Evolutionary conservation across 257 asterid species (phyloP), one percentile per base, ranked within the genome.

Genomic region (Schizonepeta tenuifolia): DNA sequence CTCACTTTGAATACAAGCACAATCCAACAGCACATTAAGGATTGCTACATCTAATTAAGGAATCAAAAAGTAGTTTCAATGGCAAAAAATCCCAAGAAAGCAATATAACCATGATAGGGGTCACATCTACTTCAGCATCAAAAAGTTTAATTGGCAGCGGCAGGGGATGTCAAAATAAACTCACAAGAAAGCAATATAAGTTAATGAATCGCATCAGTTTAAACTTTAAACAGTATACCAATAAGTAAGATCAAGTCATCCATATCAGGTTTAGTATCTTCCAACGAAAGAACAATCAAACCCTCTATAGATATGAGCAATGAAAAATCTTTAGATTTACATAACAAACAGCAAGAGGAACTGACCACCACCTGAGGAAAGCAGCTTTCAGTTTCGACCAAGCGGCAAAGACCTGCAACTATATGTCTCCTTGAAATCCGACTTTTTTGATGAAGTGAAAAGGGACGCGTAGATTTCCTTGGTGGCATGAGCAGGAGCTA

Each of bases 331-430:
- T 31, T 24, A 70, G 67, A 65, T 69, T 67, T 38, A 78, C 67
- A 68, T 38, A 51, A 70, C 65, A 79, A 41, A 20, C 14, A 76
- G 54, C 38, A 56, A 75, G 69, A 81, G 67, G 26, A 26, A 67
- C 71, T 33, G 9, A 79, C 26, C 46, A 82, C 63, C 78, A 80
- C 72, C 78, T 71, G 60, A 20, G 10, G 7, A 49, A 51, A 70
- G 51, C 70, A 75, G 61, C 69, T 57, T 54, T 90, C 85, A 95
- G 76, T 95, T 92, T 62, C 99, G 81, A 65, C 98, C 99, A 26
- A 92, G 94, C 3, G 99, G 97, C 88, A 95, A 64, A 14, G 99
- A 92, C 65, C 98, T 85, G 82, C 97, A 95, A 53, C 84, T 58
- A 51, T 74, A 95, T 0, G 99, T 95, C 89, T 95, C 97, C 88